phyloP scores from a whole-genome alignment of 1,284 basidiomycete species.

The Cryptococcus deneoformans region DNA sequence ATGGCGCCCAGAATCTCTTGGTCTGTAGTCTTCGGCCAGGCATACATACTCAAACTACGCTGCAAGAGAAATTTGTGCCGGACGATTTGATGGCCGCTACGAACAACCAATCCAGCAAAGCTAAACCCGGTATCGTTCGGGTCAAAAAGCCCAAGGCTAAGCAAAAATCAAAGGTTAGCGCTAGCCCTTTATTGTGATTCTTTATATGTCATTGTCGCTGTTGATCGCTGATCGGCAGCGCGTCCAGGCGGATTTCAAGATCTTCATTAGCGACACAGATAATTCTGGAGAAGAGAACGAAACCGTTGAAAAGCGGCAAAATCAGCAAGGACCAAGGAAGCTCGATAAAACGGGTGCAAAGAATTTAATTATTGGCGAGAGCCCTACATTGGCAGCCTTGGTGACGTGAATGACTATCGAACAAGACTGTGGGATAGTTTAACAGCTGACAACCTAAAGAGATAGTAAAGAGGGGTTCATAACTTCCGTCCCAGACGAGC shows the following conservation, averaged over 20 bases:
- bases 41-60: background rate
- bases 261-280: background rate
- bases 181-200: background rate
- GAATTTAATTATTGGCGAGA: too few relatives aligned
- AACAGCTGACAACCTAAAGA: too few relatives aligned
- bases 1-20: background rate
- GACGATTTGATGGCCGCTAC: background rate
- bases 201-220: background rate
- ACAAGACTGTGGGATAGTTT: too few relatives aligned
- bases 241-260: background rate
- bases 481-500: too few relatives aligned
- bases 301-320: too few relatives aligned
- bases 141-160: background rate
- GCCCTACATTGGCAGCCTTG: too few relatives aligned
- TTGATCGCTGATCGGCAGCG: background rate
- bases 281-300: background rate
- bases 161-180: background rate
- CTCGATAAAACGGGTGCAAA: too few relatives aligned
- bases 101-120: background rate
- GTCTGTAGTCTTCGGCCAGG: background rate
- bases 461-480: too few relatives aligned
- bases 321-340: too few relatives aligned
- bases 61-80: background rate
- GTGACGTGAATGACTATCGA: too few relatives aligned
- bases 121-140: background rate